Evolutionary conservation across 2,329 filamentous ascomycete species (phyloP), one percentile per base, ranked within the genome.

Genomic region (Chrysoporthe cubensis): DNA sequence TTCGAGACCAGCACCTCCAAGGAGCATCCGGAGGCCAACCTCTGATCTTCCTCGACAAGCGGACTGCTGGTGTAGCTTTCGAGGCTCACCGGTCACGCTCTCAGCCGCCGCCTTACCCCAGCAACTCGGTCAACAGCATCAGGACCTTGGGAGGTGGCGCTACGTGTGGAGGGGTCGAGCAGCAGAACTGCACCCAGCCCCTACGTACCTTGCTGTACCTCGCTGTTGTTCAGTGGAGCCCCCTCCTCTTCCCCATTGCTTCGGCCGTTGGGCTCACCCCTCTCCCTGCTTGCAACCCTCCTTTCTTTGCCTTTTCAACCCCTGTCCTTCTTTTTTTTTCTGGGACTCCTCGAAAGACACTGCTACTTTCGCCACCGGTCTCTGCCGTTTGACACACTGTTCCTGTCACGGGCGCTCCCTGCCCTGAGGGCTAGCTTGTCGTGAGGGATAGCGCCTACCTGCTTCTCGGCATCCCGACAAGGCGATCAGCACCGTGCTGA

Each of bases 131-230:
- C 64, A 70, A 50, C 44, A 64, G 44, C 60, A 66, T 48, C 59
- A 61, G 44, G 7, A 18, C 43, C 42, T 56, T 16, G n/a, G n/a
- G 57, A 44, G 54, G 54, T 21, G 56, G 61, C 50, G 58, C 43
- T 42, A 40, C 59, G 65, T 68, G 62, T 46, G 59, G 42, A 60
- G 57, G 58, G 50, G 62, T 64, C 42, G 34, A 40, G 66, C 52
- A 64, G 67, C 64, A 64, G 68, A 62, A 61, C 16, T 37, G 52
- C 54, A 62, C 32, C 57, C 62, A 58, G 42, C 62, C 50, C 58
- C 44, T 59, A 46, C 62, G 69, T 67, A 70, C 67, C 62, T 40
- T 56, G 56, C 62, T 61, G 66, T 67, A 67, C 66, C 62, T 63
- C 56, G 54, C 66, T 61, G 18, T 56, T 46, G 67, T 61, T 62